These are phyloP conservation scores for Tolypocladium capitatum DNA, from an alignment of 2,329 filamentous ascomycete genomes.

Conservation along the genomic window DNA sequence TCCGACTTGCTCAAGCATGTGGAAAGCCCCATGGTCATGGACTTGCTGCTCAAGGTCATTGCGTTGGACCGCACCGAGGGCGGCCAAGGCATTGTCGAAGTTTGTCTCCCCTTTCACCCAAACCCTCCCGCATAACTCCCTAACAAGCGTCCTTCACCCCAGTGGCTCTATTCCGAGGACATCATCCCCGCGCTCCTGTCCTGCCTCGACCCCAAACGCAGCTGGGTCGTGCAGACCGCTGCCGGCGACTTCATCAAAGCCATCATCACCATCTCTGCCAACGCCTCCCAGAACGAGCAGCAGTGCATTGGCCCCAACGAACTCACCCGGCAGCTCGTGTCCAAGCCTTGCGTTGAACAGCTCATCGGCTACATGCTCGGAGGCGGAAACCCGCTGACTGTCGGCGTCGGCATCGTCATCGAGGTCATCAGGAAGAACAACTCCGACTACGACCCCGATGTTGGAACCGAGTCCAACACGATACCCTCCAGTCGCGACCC, in stretches of 20 bases:
- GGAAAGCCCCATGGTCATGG: constrained; percentile 97
- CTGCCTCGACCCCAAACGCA: constrained; percentile 74
- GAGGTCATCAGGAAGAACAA: constrained; percentile 99
- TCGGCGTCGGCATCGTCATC: constrained; percentile 93
- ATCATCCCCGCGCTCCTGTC: constrained; percentile 78
- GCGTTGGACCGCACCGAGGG: constrained; percentile 86
- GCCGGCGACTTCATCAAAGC: constrained; percentile 97
- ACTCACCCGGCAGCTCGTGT: constrained; percentile 87
- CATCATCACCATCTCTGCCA: constrained; percentile 97
- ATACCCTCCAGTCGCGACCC: constrained; percentile 77
- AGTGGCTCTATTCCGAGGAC: constrained; percentile 88
- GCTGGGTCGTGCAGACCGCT: constrained; percentile 85
- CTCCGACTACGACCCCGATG: constrained; percentile 93
- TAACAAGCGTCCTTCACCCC: constrained; percentile 8
- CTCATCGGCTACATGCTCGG: constrained; percentile 87
- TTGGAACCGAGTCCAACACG: constrained; percentile 65
- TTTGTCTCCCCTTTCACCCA: constrained; percentile 27
- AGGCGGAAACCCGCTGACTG: constrained; percentile 86
- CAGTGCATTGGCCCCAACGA: constrained; percentile 98
- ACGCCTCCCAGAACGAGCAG: constrained; percentile 94
- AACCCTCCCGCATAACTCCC: constrained; percentile 1
- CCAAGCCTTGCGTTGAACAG: constrained; percentile 65
- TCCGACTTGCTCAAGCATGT: constrained; percentile 82
- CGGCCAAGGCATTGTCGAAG: constrained; percentile 86
- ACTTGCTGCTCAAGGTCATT: constrained; percentile 90